Percentiles rank a stretch among this genome's conserved stretches.
phyloP scores from a whole-genome alignment of 139 green algal genomes.

The Coelastrella sp. region DNA sequence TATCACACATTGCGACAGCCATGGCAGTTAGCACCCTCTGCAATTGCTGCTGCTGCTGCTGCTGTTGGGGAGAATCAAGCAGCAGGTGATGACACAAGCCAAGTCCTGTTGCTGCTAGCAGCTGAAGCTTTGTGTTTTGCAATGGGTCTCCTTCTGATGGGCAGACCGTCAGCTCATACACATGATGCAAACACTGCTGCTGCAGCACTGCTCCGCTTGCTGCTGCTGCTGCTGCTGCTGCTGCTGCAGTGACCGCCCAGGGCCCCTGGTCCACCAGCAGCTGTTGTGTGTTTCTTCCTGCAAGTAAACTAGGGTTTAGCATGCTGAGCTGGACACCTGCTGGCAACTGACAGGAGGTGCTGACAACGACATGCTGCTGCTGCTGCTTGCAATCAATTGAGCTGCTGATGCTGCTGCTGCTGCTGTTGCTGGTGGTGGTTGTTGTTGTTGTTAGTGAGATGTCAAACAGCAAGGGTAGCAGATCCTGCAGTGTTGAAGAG shows the following conservation, averaged over 20 bases:
- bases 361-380: background rate
- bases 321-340: background rate
- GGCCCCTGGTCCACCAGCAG: conserved; percentile 10
- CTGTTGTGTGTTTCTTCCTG: conserved; percentile 10
- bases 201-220: background rate
- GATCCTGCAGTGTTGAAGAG: background rate
- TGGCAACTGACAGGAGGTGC: background rate
- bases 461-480: background rate
- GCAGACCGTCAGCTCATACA: conserved; percentile 27
- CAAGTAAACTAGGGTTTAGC: background rate
- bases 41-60: conserved; percentile 23
- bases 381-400: background rate
- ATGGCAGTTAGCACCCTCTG: background rate
- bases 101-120: conserved; percentile 24
- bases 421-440: background rate
- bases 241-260: conserved; percentile 7
- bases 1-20: conserved; percentile 10
- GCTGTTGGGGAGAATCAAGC: background rate
- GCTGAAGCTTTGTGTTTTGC: background rate
- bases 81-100: conserved; percentile 24
- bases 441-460: background rate
- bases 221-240: background rate
- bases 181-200: conserved; percentile 11
- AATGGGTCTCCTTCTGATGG: conserved; percentile 10
- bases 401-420: conserved; percentile 9